Conservation (phyloP, 495 filamentous ascomycete genomes). For the Lepraria neglecta region DNA sequence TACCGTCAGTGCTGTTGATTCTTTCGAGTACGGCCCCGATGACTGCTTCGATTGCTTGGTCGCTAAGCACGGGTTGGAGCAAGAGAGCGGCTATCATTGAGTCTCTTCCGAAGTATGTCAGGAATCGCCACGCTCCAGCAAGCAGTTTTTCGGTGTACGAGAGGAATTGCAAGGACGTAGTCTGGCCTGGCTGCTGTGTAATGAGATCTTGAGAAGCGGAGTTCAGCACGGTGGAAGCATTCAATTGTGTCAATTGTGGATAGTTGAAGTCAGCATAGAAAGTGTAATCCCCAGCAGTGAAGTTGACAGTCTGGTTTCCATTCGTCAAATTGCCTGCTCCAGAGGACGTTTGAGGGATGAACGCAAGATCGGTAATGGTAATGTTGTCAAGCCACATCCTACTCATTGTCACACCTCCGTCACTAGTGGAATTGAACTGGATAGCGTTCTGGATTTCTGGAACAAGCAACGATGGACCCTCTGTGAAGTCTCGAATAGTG, state of each 20-base stretch:
- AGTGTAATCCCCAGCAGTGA: conserved; percentile 47
- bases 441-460: conserved; percentile 1
- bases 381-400: conserved; percentile 57
- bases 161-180: background rate
- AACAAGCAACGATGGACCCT: background rate
- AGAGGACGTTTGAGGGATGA: conserved; percentile 31
- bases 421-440: conserved; percentile 24
- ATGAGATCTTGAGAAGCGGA: conserved; percentile 41
- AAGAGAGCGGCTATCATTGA: conserved; percentile 2
- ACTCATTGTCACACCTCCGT: conserved; percentile 42
- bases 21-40: conserved; percentile 6
- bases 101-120: conserved; percentile 2
- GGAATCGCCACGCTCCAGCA: conserved; percentile 1
- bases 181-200: conserved; percentile 30
- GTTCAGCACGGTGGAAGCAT: conserved; percentile 44
- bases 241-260: conserved; percentile 52
- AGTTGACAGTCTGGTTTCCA: conserved; percentile 38
- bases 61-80: background rate
- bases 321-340: conserved; percentile 31
- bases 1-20: background rate
- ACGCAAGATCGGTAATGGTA: conserved; percentile 47
- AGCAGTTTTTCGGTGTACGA: conserved; percentile 4
- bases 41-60: conserved; percentile 5
- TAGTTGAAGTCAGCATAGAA: conserved; percentile 57
- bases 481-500: conserved; percentile 3